Conservation (phyloP, 1,139 yeast species). For the Pichia sp. region DNA sequence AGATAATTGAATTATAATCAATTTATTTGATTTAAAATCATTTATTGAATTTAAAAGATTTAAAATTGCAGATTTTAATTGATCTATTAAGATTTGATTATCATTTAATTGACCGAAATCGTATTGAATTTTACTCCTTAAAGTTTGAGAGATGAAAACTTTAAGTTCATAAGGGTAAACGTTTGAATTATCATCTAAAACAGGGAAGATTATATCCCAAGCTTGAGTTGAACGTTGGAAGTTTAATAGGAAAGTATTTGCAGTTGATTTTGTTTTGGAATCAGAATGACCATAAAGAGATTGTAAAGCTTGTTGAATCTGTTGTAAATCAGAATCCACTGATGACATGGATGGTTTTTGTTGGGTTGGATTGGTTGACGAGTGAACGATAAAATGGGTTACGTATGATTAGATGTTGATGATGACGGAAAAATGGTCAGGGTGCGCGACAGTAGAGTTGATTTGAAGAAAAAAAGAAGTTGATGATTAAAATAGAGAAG, state of each 20-base stretch:
- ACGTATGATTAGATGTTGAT: too few species aligned
- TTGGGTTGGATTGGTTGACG: background rate
- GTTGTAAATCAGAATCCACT: constrained; percentile 8
- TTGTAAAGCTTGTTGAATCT: constrained; percentile 42
- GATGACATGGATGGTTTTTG: constrained; percentile 1
- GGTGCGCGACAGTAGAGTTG: too few species aligned
- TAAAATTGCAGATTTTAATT: constrained; percentile 57
- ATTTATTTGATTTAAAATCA: constrained; percentile 30
- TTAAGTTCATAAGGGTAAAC: constrained; percentile 41
- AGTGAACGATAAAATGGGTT: too few species aligned
- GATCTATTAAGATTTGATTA: constrained; percentile 34
- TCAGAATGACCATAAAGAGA: constrained; percentile 53
- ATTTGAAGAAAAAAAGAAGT: too few species aligned
- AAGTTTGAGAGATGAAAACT: constrained; percentile 85
- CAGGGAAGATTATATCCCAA: constrained; percentile 44
- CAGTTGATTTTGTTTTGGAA: constrained; percentile 42
- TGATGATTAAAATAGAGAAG: too few species aligned
- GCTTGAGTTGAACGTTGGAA: constrained; percentile 78
- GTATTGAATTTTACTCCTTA: constrained; percentile 75
- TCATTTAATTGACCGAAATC: constrained; percentile 72
- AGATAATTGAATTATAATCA: constrained; percentile 72
- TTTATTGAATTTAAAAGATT: constrained; percentile 36
- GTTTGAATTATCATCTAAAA: constrained; percentile 16
- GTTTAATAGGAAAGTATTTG: constrained; percentile 60
- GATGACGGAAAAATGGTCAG: too few species aligned